A percentile compares a stretch with the other conserved stretches of the same genome.
These are phyloP conservation scores for Lactarius hatsudake DNA, from an alignment of 768 basidiomycete genomes.

Conservation along the genomic window DNA sequence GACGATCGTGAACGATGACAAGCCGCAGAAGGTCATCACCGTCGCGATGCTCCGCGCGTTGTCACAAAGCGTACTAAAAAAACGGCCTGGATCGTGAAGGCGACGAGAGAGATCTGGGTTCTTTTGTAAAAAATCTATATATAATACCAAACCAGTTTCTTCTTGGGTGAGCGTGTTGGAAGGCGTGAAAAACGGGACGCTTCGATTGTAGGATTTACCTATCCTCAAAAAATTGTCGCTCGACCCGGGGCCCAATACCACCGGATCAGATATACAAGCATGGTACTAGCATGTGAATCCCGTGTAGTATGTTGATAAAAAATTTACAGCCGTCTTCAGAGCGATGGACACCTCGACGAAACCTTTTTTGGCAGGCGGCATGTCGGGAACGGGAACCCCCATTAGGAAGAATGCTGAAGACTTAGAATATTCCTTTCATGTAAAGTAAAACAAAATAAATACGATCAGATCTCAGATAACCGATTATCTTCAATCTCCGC, in stretches of 20 bases:
- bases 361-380: neutral
- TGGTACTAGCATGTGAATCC: too few relatives aligned
- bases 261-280: neutral
- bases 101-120: neutral
- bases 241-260: neutral
- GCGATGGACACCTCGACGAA: neutral
- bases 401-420: neutral
- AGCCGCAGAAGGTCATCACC: conserved; percentile 14
- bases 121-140: neutral
- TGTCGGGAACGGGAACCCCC: too few relatives aligned
- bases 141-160: neutral
- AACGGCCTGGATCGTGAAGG: conserved; percentile 1
- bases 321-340: neutral
- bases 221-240: neutral
- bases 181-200: too few relatives aligned
- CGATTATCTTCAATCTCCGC: neutral
- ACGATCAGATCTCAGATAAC: neutral
- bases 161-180: neutral
- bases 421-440: neutral
- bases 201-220: too few relatives aligned
- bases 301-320: neutral
- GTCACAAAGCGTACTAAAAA: conserved; percentile 20
- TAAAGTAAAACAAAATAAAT: neutral
- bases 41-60: conserved; percentile 28
- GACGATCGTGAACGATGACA: conserved; percentile 22